Conservation (phyloP, 1,139 yeast genomes). For the Pichia sp. region DNA sequence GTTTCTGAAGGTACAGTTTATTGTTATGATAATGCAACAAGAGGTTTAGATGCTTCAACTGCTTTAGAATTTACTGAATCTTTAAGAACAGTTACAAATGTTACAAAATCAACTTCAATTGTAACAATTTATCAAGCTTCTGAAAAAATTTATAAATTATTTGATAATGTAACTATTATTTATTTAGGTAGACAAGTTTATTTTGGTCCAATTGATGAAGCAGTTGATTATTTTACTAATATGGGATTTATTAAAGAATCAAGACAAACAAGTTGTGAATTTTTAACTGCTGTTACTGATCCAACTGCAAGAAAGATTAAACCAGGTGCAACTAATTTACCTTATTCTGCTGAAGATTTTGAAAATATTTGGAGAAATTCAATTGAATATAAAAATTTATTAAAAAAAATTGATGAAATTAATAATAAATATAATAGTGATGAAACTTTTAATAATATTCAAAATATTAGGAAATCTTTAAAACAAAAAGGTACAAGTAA, state of each 20-base stretch:
- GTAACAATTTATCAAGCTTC: slow-evolving; percentile 82
- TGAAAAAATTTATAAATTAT: slow-evolving; percentile 67
- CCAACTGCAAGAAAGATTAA: slow-evolving; percentile 41
- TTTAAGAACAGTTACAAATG: slow-evolving; percentile 54
- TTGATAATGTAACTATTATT: slow-evolving; percentile 69
- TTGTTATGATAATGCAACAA: slow-evolving; percentile 70
- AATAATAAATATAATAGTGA: slow-evolving; percentile 17
- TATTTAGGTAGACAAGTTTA: slow-evolving; percentile 75
- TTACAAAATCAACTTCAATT: slow-evolving; percentile 54
- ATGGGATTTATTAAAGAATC: slow-evolving; percentile 69
- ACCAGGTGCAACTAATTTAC: slow-evolving; percentile 39
- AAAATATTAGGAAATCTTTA: slow-evolving; percentile 29
- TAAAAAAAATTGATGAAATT: slow-evolving; percentile 27
- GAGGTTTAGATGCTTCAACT: slow-evolving; percentile 72
- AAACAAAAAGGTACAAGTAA: slow-evolving; percentile 32
- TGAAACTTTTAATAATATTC: slow-evolving; percentile 29
- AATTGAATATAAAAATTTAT: slow-evolving; percentile 29
- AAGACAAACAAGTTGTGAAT: slow-evolving; percentile 81
- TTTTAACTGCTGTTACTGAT: slow-evolving; percentile 68
- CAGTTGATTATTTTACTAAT: slow-evolving; percentile 51
- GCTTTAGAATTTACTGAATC: slow-evolving; percentile 71
- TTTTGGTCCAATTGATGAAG: slow-evolving; percentile 59
- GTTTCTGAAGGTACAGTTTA: slow-evolving; percentile 54
- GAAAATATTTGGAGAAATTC: slow-evolving; percentile 42
- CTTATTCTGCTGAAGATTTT: slow-evolving; percentile 40